Evolutionary conservation across 106 monocot species (phyloP).

Genomic region (Dactylorhiza incarnata): DNA sequence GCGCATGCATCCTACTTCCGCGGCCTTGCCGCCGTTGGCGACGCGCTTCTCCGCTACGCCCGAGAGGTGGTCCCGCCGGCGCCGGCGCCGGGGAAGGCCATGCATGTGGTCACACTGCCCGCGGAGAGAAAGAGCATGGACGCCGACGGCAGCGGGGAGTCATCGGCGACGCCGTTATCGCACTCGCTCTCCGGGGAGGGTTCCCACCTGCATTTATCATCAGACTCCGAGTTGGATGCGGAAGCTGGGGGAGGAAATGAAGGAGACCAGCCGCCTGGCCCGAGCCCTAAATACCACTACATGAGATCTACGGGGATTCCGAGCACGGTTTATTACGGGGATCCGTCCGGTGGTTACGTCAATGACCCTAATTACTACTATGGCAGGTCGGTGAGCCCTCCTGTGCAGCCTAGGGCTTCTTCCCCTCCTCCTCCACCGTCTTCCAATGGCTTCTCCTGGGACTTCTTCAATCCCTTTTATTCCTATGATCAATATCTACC

Average conservation of each 20-base stretch:
- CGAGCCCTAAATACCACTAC: conserved; percentile 21
- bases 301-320: conserved; percentile 42
- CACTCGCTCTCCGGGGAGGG: conserved; percentile 27
- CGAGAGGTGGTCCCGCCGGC: conserved; percentile 29
- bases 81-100: conserved; percentile 6
- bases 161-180: conserved; percentile 31
- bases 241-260: conserved; percentile 3
- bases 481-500: conserved; percentile 43
- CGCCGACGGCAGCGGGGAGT: conserved; percentile 7
- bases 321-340: not conserved
- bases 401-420: not conserved
- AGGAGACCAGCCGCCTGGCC: not conserved
- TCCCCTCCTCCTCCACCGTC: conserved; percentile 31
- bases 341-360: not conserved
- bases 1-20: conserved; percentile 56
- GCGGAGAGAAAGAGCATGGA: conserved; percentile 9
- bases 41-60: conserved; percentile 57
- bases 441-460: conserved; percentile 43
- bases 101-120: conserved; percentile 34
- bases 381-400: not conserved
- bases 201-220: conserved; percentile 29
- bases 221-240: conserved; percentile 18
- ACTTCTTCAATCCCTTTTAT: conserved; percentile 66
- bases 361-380: conserved; percentile 12
- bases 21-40: conserved; percentile 41